A percentile compares a stretch with the other conserved stretches of the same genome.
These are phyloP conservation scores for Elongisporangium anandrum DNA, from an alignment of 352 stramenopile species.

Conservation along the genomic window DNA sequence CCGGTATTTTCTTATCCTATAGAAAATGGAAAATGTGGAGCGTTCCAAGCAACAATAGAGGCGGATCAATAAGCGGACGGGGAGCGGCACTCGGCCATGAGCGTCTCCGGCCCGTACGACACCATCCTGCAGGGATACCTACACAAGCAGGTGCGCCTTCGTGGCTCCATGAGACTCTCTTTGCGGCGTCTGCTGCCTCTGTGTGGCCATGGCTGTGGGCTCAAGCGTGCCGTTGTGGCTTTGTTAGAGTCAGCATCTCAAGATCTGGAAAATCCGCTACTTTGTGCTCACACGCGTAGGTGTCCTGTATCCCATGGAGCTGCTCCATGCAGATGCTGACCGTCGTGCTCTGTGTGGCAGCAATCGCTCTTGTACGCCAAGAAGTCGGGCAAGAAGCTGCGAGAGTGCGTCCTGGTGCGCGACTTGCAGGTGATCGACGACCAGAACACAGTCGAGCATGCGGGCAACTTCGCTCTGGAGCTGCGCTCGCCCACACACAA, in stretches of 20 bases:
- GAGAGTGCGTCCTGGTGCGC: slow-evolving; percentile 36
- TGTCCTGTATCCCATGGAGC: not conserved
- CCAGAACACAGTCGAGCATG: slow-evolving; percentile 73
- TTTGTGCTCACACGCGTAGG: slow-evolving; percentile 73
- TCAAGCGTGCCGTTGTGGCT: not conserved
- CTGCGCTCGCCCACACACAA: slow-evolving; percentile 42
- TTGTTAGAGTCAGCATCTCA: slow-evolving; percentile 74
- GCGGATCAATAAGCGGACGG: not conserved
- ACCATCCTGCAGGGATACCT: slow-evolving; percentile 78
- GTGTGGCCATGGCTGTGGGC: not conserved
- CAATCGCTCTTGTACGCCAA: slow-evolving; percentile 75
- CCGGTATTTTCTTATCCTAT: not conserved
- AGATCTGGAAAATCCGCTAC: slow-evolving; percentile 86
- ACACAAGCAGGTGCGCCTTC: slow-evolving; percentile 59
- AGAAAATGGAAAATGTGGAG: not conserved
- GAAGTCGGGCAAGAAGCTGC: slow-evolving; percentile 75
- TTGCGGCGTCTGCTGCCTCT: slow-evolving; percentile 3
- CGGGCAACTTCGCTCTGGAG: slow-evolving; percentile 77
- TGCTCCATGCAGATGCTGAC: not conserved
- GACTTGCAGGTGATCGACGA: slow-evolving; percentile 72
- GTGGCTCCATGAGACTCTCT: not conserved
- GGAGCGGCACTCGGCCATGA: slow-evolving; percentile 25
- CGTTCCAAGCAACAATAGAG: not conserved
- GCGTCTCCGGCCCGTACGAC: slow-evolving; percentile 35
- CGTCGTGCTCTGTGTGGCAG: slow-evolving; percentile 15